These are phyloP conservation scores for Aureobasidium sp. DNA, from an alignment of 2,329 filamentous ascomycete genomes.

Conservation along the genomic window DNA sequence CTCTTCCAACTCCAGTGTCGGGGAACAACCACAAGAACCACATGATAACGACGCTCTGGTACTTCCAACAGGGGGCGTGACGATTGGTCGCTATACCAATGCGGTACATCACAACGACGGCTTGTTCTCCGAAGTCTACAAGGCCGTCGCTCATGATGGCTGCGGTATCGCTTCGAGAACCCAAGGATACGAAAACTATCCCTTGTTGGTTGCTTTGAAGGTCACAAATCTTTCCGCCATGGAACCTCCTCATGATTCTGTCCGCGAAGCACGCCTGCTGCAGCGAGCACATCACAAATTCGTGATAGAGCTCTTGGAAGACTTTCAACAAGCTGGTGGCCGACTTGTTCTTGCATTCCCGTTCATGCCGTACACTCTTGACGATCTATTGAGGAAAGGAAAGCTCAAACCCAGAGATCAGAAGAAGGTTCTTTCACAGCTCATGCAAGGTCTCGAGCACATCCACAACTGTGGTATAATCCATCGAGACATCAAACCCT, in stretches of 20 bases:
- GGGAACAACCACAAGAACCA: slow-evolving; percentile 13
- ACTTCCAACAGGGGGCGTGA: slow-evolving; percentile 29
- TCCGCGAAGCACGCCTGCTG: slow-evolving; percentile 72
- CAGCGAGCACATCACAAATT: slow-evolving; percentile 48
- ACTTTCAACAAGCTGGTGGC: slow-evolving; percentile 62
- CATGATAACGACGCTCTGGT: neutral
- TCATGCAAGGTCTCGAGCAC: slow-evolving; percentile 63
- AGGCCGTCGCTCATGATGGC: slow-evolving; percentile 43
- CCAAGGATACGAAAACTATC: neutral
- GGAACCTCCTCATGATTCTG: slow-evolving; percentile 74
- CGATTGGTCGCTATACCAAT: slow-evolving; percentile 50
- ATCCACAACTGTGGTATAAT: slow-evolving; percentile 73
- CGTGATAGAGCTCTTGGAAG: slow-evolving; percentile 63
- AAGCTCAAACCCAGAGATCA: slow-evolving; percentile 27
- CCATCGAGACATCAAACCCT: slow-evolving; percentile 90
- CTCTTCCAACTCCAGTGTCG: neutral
- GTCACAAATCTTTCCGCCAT: slow-evolving; percentile 69
- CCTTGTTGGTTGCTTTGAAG: slow-evolving; percentile 58
- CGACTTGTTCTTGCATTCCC: slow-evolving; percentile 78
- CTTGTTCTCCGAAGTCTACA: slow-evolving; percentile 77
- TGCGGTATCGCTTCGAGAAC: slow-evolving; percentile 3
- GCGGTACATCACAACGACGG: slow-evolving; percentile 57
- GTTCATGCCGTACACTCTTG: slow-evolving; percentile 68
- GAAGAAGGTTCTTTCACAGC: slow-evolving; percentile 51
- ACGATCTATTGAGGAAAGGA: slow-evolving; percentile 53